Evolutionary conservation across 345 rosid genomes (phyloP).

Genomic region (Angophora floribunda): DNA sequence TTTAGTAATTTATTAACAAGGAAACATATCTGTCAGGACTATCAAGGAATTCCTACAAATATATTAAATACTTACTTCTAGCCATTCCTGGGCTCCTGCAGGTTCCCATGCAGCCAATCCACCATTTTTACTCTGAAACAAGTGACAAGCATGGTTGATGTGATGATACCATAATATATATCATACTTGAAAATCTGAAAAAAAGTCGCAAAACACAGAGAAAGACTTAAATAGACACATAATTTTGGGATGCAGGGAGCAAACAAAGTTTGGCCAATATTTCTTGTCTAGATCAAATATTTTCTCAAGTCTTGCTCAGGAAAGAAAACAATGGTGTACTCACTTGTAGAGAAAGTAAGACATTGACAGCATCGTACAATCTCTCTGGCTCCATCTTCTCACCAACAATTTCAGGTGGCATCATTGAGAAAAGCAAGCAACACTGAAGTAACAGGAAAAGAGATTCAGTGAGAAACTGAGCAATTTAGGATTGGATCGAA

Average conservation of each 20-base stretch:
- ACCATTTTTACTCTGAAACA: conserved; percentile 39
- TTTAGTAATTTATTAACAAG: background rate
- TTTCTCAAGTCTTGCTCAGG: background rate
- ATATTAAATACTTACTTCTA: conserved; percentile 25
- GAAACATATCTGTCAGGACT: background rate
- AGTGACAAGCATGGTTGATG: background rate
- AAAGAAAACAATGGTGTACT: background rate
- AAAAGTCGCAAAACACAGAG: background rate
- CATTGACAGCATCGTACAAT: conserved; percentile 41
- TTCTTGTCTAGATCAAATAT: background rate
- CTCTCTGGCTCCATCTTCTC: conserved; percentile 27
- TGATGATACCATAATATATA: background rate
- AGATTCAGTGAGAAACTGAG: background rate
- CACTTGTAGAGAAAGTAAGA: conserved; percentile 43
- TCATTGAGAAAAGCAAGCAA: conserved; percentile 27
- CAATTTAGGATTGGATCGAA: background rate
- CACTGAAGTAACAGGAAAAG: conserved; percentile 10
- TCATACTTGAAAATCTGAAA: background rate
- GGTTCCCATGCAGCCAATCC: conserved; percentile 66
- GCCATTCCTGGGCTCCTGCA: conserved; percentile 31
- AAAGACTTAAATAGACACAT: background rate
- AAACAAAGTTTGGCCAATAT: background rate
- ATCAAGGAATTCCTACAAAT: conserved; percentile 11
- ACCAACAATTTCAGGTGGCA: conserved; percentile 46
- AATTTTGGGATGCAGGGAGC: background rate